Base-by-base conservation (phyloP, 345 rosid species). In the Brassica cretica region DNA sequence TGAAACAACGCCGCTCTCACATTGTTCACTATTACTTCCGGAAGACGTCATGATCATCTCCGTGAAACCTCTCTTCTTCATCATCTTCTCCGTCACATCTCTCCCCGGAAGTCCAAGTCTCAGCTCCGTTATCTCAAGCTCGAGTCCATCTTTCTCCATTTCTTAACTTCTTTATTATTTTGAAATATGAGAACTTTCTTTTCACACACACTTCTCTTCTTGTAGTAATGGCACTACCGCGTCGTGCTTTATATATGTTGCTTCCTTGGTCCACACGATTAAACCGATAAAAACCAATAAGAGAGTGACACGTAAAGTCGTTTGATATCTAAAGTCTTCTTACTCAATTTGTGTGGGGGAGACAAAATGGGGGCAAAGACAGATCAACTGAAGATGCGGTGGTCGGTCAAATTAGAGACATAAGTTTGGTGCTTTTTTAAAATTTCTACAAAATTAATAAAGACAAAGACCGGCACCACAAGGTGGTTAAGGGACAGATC, bases 41-140 rank as follows among this genome's bases (percentile, higher is more conserved):
- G 75, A 79, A 53, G 78, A 79, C 84, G 25, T 65, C 84, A 16
- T 82, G 16, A 78, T 82, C 18, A 90, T 83, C 74, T 91, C 96
- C 0, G 85, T 88, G 81, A 88, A 90, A 21, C 56, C 87, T 86
- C 98, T 94, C 82, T 94, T 94, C 89, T 87, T 93, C 55, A 73
- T 32, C 44, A 67, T 67, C 92, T 65, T 76, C 78, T 66, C 71
- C 16, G 60, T 64, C 78, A 19, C 78, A 72, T 14, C 39, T 72
- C 76, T 81, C 60, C 11, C 90, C 83, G 2, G 98, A 5, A 87
- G 89, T n/a, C 97, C 98, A 77, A 94, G 61, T 72, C 93, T 81
- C 7, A 94, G 92, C 90, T 94, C 97, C 14, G 96, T 92, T 74
- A 94, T 92, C 78, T 92, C 97, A 55, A 88, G 84, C 71, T 86